Evolutionary conservation across 768 basidiomycete genomes (phyloP).

Genomic region (Pisolithus tinctorius): DNA sequence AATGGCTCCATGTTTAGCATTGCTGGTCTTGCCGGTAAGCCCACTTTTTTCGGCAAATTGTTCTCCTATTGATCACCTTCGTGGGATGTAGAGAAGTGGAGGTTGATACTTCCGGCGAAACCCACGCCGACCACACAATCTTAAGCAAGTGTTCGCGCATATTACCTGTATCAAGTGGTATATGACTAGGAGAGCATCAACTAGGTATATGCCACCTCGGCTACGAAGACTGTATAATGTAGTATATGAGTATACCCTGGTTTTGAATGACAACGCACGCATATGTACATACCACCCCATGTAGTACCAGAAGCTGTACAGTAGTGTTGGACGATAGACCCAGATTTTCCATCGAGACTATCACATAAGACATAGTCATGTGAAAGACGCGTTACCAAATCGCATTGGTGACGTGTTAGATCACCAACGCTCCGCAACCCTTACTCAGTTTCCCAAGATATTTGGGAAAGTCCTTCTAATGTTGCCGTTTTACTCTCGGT

Average conservation of each 20-base stretch:
- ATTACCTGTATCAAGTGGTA: no score
- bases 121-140: conserved; percentile 11
- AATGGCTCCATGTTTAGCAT: conserved; percentile 9
- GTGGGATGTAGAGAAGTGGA: conserved; percentile 19
- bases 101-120: conserved; percentile 11
- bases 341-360: neutral
- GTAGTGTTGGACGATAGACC: neutral
- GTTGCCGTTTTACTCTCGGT: conserved; percentile 24
- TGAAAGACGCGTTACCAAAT: no score
- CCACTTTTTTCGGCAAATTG: neutral
- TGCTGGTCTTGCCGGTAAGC: conserved; percentile 17
- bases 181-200: no score
- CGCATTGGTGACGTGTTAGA: neutral
- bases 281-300: neutral
- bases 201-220: no score
- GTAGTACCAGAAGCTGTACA: no score
- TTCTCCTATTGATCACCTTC: neutral
- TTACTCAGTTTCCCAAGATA: conserved; percentile 20
- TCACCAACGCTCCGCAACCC: neutral
- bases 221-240: neutral
- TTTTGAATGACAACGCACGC: neutral
- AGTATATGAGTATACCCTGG: neutral
- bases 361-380: no score
- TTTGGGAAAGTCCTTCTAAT: conserved; percentile 25
- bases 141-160: neutral